Percentiles rank a stretch among this genome's conserved stretches.
phyloP scores from a whole-genome alignment of 306 rosid species.

The Crotalaria pallida region DNA sequence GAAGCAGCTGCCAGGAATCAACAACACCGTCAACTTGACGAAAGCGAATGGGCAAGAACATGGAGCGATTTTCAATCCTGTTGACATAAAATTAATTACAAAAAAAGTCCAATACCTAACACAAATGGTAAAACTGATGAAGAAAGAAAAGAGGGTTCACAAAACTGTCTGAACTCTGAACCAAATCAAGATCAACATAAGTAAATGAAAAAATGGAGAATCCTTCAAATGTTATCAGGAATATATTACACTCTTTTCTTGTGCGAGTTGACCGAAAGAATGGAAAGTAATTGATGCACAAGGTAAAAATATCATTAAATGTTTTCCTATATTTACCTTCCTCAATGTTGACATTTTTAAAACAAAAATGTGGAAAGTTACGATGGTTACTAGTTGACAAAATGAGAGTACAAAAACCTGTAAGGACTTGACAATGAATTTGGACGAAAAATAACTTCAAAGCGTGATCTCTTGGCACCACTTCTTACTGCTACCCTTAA shows the following conservation, averaged over 20 bases:
- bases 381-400: not conserved
- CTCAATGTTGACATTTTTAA: not conserved
- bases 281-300: conserved; percentile 4
- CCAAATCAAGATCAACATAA: conserved; percentile 5
- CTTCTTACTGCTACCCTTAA: conserved; percentile 82
- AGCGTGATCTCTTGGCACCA: conserved; percentile 77
- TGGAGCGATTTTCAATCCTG: conserved; percentile 93
- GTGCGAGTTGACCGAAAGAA: not conserved
- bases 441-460: conserved; percentile 83
- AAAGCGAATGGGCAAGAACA: conserved; percentile 75
- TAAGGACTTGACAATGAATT: conserved; percentile 75
- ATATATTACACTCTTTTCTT: not conserved
- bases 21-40: conserved; percentile 79
- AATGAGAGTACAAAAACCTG: conserved; percentile 53
- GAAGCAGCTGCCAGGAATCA: conserved; percentile 86
- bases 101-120: not conserved
- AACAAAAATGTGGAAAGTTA: not conserved
- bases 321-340: not conserved
- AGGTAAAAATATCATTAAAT: conserved; percentile 2
- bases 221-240: conserved; percentile 2
- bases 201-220: conserved; percentile 1
- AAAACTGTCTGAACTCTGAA: not conserved
- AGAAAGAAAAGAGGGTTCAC: not conserved
- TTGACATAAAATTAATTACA: conserved; percentile 17
- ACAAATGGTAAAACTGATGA: not conserved